phyloP scores from a whole-genome alignment of 1,139 yeast genomes.

The Meyerozyma smithsonii region DNA sequence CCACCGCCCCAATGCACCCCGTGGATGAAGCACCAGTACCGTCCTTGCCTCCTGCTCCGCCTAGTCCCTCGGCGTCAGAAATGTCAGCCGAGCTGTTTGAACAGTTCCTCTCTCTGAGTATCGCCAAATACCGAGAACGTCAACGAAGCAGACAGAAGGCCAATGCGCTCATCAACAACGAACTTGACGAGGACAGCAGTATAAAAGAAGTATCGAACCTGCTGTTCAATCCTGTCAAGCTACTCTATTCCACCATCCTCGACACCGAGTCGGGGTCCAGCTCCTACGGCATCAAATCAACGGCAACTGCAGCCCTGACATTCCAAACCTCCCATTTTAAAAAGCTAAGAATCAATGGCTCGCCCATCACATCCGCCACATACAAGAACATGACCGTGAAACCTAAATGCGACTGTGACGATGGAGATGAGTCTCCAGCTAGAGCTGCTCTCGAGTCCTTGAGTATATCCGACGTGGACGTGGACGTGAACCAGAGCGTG shows the following conservation, averaged over 20 bases:
- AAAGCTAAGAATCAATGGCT: slow-evolving; percentile 39
- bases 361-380: slow-evolving; percentile 32
- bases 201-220: slow-evolving; percentile 5
- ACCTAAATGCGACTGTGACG: slow-evolving; percentile 12
- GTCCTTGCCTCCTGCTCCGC: not conserved
- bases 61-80: slow-evolving; percentile 1
- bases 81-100: slow-evolving; percentile 30
- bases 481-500: not conserved
- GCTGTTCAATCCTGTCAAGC: slow-evolving; percentile 12
- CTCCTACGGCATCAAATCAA: slow-evolving; percentile 24
- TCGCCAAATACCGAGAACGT: slow-evolving; percentile 28
- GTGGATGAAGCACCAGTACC: too few species aligned
- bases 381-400: slow-evolving; percentile 12
- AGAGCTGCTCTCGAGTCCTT: slow-evolving; percentile 1
- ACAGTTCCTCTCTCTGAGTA: slow-evolving; percentile 29
- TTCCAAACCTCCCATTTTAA: slow-evolving; percentile 38
- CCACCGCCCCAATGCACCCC: not conserved
- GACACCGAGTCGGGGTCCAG: slow-evolving; percentile 9
- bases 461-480: not conserved
- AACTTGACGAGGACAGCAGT: not conserved
- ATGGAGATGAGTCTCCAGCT: slow-evolving; percentile 3
- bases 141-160: slow-evolving; percentile 19
- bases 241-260: slow-evolving; percentile 14
- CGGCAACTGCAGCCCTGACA: slow-evolving; percentile 36
- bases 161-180: not conserved